phyloP scores from a whole-genome alignment of 768 basidiomycete genomes.

The Termitomyces sp. region DNA sequence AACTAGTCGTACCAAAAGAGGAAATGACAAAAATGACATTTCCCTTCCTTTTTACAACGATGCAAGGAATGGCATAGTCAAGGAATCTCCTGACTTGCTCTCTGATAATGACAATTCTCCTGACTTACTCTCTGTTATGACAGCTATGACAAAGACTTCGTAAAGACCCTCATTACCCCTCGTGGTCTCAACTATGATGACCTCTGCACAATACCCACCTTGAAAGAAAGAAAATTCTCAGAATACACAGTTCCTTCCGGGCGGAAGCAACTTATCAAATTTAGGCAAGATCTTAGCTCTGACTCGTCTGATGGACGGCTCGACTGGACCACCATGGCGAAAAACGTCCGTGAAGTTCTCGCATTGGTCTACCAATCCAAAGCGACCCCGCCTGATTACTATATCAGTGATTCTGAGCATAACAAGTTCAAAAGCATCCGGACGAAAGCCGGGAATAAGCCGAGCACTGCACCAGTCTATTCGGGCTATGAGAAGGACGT shows the following conservation, averaged over 20 bases:
- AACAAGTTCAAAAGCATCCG: conserved; percentile 6
- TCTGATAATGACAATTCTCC: conserved; percentile 4
- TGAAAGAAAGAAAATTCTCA: no score
- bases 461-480: conserved; percentile 27
- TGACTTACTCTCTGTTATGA: conserved; percentile 1
- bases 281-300: conserved; percentile 22
- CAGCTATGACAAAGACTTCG: background rate
- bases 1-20: conserved; percentile 18
- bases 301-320: conserved; percentile 29
- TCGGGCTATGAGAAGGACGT: conserved; percentile 48
- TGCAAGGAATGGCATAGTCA: conserved; percentile 4
- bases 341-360: conserved; percentile 16
- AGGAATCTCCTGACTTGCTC: conserved; percentile 1
- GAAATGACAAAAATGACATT: conserved; percentile 19
- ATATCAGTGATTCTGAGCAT: background rate
- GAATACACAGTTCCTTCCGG: no score
- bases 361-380: conserved; percentile 8
- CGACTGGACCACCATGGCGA: conserved; percentile 8
- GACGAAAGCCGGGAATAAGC: conserved; percentile 1
- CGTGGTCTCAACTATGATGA: conserved; percentile 1
- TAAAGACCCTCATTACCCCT: background rate
- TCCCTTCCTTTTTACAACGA: conserved; percentile 17
- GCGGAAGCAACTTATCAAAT: conserved; percentile 29
- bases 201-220: no score
- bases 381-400: background rate